These are phyloP conservation scores for Anisodus acutangulus DNA, from an alignment of 257 asterid species.

Conservation along the genomic window DNA sequence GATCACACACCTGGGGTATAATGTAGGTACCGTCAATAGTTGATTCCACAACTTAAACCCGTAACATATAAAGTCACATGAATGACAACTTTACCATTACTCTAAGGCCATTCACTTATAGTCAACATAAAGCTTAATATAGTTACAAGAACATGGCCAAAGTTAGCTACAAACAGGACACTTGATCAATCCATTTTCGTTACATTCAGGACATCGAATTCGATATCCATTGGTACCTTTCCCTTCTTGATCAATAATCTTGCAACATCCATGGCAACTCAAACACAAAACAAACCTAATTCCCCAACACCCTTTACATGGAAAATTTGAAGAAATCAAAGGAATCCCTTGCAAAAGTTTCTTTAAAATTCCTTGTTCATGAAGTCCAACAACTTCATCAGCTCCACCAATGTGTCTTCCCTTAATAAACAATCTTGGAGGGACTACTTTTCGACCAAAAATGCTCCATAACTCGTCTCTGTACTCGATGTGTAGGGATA, in stretches of 20 bases:
- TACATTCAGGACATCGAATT: slow-evolving; percentile 64
- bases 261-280: slow-evolving; percentile 68
- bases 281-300: slow-evolving; percentile 60
- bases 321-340: slow-evolving; percentile 34
- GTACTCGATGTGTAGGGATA: slow-evolving; percentile 72
- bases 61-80: no score
- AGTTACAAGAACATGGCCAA: background rate
- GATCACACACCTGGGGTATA: no score
- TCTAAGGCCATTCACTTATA: no score
- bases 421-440: slow-evolving; percentile 75
- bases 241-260: slow-evolving; percentile 39
- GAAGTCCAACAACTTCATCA: slow-evolving; percentile 66
- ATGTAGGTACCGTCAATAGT: no score
- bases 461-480: slow-evolving; percentile 71
- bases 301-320: slow-evolving; percentile 66
- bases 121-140: background rate
- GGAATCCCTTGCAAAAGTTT: slow-evolving; percentile 63
- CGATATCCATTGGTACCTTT: slow-evolving; percentile 5
- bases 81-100: no score
- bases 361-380: slow-evolving; percentile 62
- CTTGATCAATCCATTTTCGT: slow-evolving; percentile 77
- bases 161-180: slow-evolving; percentile 59
- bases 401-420: slow-evolving; percentile 82
- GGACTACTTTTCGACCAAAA: slow-evolving; percentile 56
- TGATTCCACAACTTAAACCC: no score